Conservation (phyloP, 768 basidiomycete species). For the Crucibulum laeve region DNA sequence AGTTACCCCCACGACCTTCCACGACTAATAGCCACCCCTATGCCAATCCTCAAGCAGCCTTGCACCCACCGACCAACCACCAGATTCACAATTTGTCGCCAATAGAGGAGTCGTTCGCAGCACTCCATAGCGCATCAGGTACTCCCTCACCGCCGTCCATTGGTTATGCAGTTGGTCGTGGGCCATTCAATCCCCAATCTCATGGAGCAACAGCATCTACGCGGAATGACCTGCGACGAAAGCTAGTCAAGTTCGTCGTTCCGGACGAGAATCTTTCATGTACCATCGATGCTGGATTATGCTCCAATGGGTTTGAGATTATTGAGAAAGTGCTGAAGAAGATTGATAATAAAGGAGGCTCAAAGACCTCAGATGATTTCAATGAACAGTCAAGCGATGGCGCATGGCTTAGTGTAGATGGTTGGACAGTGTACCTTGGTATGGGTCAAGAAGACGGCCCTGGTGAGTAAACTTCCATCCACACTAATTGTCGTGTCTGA, state of each 20-base stretch:
- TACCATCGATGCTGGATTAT: constrained; percentile 79
- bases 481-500: not conserved
- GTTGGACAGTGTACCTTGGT: constrained; percentile 84
- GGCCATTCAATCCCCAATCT: constrained; percentile 47
- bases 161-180: constrained; percentile 54
- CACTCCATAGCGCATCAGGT: constrained; percentile 26
- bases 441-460: constrained; percentile 47
- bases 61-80: constrained; percentile 26
- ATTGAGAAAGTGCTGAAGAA: constrained; percentile 88
- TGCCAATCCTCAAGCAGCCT: constrained; percentile 44
- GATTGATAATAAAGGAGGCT: constrained; percentile 66
- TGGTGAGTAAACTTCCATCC: constrained; percentile 32
- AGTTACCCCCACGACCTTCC: constrained; percentile 40
- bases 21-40: constrained; percentile 55
- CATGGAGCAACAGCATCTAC: constrained; percentile 17
- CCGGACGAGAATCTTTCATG: constrained; percentile 77
- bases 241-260: constrained; percentile 84
- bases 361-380: constrained; percentile 39
- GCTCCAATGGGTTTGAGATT: constrained; percentile 78
- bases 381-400: constrained; percentile 59
- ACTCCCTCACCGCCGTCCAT: constrained; percentile 47
- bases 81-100: constrained; percentile 57
- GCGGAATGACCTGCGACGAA: constrained; percentile 71
- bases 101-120: constrained; percentile 61
- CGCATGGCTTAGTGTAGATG: constrained; percentile 72